Evolutionary conservation across 371 early-diverging fungal genomes (phyloP), one percentile per base, ranked within the genome.

Genomic region (Mortierella sp.): DNA sequence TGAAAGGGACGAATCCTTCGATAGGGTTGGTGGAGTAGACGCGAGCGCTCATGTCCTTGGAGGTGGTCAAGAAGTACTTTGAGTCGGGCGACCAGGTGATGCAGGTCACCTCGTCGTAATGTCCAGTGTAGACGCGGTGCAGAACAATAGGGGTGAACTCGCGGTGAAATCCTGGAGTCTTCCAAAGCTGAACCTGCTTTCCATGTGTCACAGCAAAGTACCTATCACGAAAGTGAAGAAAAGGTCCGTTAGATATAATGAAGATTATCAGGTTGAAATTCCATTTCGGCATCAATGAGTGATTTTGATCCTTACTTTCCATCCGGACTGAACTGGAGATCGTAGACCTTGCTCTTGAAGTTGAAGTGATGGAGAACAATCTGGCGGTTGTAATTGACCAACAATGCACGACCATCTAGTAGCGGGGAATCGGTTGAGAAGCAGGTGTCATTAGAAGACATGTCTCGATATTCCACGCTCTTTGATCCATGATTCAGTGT

Each of bases 101-200:
- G 34, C 87, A 88, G n/a, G 92, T 90, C 3, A 99, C 92, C 64
- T 94, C 94, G 85, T 99, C 98, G 79, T 92, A 96, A 79, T 98
- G 99, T 22, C 97, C 97, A 26, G 94, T 88, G 53, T 92, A 91
- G 39, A 88, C 91, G 34, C 92, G 87, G 77, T 95, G 93, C 64
- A 96, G 87, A 37, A 95, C 94, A 80, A 99, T 94, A 24, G 99
- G 98, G 9, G 96, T 89, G 76, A 97, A 97, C 87, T 98, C 98
- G 68, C 94, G 90, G 50, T 92, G 91, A 82, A 92, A 93, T 50
- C 96, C 95, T 24, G 99, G 99, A 37, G 98, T 93, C 86, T 92
- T 90, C 99, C 99, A 99, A n/a, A 98, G 85, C 79, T 98, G 94
- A 43, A 97, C 87, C 39, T 90, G 88, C 74, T 94, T 95, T 77